These are phyloP conservation scores for Flaveria bidentis DNA, from an alignment of 129 eudicot genomes.

Conservation along the genomic window DNA sequence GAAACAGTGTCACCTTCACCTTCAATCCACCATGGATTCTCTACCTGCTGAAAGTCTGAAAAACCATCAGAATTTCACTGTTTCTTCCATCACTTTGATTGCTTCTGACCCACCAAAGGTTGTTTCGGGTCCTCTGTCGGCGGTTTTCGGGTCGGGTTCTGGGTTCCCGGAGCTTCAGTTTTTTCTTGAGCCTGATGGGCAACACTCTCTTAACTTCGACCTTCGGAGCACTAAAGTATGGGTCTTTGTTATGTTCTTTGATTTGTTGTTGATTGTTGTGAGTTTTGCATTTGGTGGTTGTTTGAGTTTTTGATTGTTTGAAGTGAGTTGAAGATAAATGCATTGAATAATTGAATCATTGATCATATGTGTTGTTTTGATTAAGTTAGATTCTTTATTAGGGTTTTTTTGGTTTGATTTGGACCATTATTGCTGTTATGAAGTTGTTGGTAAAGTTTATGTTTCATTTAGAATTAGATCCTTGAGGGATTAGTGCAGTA, in stretches of 20 bases:
- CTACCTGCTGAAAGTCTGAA: slow-evolving; percentile 26
- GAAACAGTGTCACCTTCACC: slow-evolving; percentile 16
- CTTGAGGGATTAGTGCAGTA: background rate
- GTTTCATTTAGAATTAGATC: background rate
- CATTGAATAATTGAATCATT: background rate
- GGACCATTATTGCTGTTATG: background rate
- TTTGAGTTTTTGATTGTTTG: background rate
- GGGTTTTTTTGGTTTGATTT: background rate
- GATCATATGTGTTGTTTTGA: slow-evolving; percentile 7
- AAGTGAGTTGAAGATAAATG: background rate
- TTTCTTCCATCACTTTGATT: slow-evolving; percentile 49
- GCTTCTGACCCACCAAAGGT: slow-evolving; percentile 38
- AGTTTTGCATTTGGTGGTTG: background rate
- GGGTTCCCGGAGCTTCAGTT: slow-evolving; percentile 53
- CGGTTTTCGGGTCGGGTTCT: slow-evolving; percentile 44
- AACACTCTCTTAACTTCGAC: slow-evolving; percentile 42
- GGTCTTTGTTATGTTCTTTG: background rate
- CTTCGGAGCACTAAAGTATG: slow-evolving; percentile 46
- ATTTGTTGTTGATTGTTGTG: background rate
- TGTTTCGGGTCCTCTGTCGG: slow-evolving; percentile 44
- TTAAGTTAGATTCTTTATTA: background rate
- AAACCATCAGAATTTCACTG: slow-evolving; percentile 41
- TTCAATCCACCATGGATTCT: slow-evolving; percentile 30
- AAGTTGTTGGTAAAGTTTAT: slow-evolving; percentile 13
- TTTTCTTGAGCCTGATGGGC: slow-evolving; percentile 34